phyloP scores from a whole-genome alignment of 1,284 basidiomycete genomes.

The Leucoagaricus sp. region DNA sequence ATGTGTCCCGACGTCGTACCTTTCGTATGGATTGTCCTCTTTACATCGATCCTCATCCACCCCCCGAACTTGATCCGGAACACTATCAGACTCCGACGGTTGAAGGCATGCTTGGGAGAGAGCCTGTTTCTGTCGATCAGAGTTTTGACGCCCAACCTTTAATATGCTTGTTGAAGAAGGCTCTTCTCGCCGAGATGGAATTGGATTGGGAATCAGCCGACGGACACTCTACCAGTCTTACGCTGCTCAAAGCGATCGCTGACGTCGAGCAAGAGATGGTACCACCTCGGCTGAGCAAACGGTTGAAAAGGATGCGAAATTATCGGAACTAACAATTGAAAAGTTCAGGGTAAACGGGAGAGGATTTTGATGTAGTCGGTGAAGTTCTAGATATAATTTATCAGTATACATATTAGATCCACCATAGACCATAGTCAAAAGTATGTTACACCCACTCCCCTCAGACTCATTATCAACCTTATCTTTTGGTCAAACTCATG shows the following conservation, averaged over 20 bases:
- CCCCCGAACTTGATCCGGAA: neutral
- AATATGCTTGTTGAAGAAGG: constrained; percentile 21
- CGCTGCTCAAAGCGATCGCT: constrained; percentile 11
- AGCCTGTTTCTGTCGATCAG: constrained; percentile 12
- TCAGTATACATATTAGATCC: too few relatives aligned
- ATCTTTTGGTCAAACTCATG: too few relatives aligned
- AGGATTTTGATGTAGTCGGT: too few relatives aligned
- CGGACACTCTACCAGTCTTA: neutral
- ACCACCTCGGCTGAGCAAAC: neutral
- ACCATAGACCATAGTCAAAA: too few relatives aligned
- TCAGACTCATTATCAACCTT: too few relatives aligned
- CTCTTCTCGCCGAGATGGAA: constrained; percentile 18
- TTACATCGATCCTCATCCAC: neutral
- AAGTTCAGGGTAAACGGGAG: too few relatives aligned
- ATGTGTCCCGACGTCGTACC: neutral
- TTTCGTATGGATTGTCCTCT: constrained; percentile 14
- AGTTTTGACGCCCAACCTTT: constrained; percentile 21
- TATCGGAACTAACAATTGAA: too few relatives aligned
- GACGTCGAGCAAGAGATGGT: constrained; percentile 20
- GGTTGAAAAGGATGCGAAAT: neutral
- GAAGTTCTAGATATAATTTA: too few relatives aligned
- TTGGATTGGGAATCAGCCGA: neutral
- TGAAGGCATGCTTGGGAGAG: constrained; percentile 20
- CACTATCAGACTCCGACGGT: constrained; percentile 20
- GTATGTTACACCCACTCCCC: too few relatives aligned